Base-by-base conservation (phyloP, 2,329 filamentous ascomycete species). In the Magnaporthiopsis poae region DNA sequence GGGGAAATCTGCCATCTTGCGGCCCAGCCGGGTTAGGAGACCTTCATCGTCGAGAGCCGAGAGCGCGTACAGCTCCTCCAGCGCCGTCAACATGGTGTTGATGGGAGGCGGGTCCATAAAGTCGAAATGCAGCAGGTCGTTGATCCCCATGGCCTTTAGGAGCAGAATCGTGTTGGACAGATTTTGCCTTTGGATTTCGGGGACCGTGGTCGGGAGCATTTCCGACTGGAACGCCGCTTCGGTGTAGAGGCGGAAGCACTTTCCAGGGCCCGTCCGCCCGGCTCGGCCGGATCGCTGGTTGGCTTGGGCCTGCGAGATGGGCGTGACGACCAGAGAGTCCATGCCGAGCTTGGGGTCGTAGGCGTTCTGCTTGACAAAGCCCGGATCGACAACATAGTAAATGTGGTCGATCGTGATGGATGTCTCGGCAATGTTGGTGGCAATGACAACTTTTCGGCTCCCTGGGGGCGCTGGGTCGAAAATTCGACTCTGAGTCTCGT, bases 71-170 rank as follows among this genome's bases (percentile, higher is more conserved):
- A 99, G 82, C 75, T 98, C 95, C 78, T 99, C 96, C 3, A 99
- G 81, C 0, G 95, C 95, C 64, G 92, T 96, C 69, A 99, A 84
- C 92, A 98, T 97, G 15, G 95, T 98, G 73, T 98, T 97, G 36
- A 95, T 95, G 0, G 95, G 95, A 0, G 95, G 95, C 0, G 95
- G 93, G 73, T 99, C 95, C 94, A 99, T 98, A 73, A 99, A 99
- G 78, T 98, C 94, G 73, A 99, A 99, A 74, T 96, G 92, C 15
- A 99, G 83, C 1, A 99, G 82, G 74, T 99, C 95, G 74, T 99
- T 98, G 77, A 99, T 98, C 3, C 96, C 95, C 92, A 99, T 98
- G 0, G 95, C 95, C 76, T 99, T 99, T 64, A 99, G 85, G 90
- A 97, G 96, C 62, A 99, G 84, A 76, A 99, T 98, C 0, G 94